These are phyloP conservation scores for Daldinia loculata DNA, from an alignment of 495 filamentous ascomycete species.

Conservation along the genomic window DNA sequence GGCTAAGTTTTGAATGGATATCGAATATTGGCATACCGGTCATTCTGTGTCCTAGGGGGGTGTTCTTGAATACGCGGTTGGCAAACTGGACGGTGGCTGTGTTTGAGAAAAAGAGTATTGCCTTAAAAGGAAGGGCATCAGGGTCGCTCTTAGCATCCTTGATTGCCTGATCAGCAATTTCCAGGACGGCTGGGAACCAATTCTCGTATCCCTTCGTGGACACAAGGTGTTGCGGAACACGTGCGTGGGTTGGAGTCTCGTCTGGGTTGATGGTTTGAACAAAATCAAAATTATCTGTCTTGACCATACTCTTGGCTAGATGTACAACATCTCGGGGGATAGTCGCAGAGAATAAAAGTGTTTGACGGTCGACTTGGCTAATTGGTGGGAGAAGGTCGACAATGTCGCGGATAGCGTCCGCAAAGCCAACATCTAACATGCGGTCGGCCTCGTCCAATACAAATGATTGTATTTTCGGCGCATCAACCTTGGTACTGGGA, in stretches of 20 bases:
- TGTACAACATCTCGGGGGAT: constrained; percentile 82
- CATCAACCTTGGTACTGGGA: constrained; percentile 66
- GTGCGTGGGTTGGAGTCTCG: constrained; percentile 83
- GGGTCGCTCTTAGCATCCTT: constrained; percentile 45
- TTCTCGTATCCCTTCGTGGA: constrained; percentile 75
- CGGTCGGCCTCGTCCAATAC: constrained; percentile 96
- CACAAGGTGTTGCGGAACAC: constrained; percentile 80
- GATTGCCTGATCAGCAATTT: constrained; percentile 70
- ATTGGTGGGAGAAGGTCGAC: constrained; percentile 69
- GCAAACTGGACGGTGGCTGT: constrained; percentile 76
- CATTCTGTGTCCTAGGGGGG: constrained; percentile 11
- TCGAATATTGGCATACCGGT: constrained; percentile 59
- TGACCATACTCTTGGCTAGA: constrained; percentile 69
- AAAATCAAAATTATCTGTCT: constrained; percentile 72
- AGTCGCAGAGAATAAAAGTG: constrained; percentile 93
- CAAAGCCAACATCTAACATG: constrained; percentile 88
- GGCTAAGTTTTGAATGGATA: constrained; percentile 84
- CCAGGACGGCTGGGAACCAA: constrained; percentile 74
- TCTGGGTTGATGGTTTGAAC: constrained; percentile 82
- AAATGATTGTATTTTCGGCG: constrained; percentile 77
- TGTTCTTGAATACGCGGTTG: constrained; percentile 62
- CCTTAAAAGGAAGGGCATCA: constrained; percentile 78
- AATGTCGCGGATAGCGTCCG: constrained; percentile 78
- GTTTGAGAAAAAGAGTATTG: constrained; percentile 87
- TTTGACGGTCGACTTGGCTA: constrained; percentile 73